A percentile compares a stretch with the other conserved stretches of the same genome.
phyloP scores from a whole-genome alignment of 2,329 filamentous ascomycete species.

The Xylariaceae sp. region DNA sequence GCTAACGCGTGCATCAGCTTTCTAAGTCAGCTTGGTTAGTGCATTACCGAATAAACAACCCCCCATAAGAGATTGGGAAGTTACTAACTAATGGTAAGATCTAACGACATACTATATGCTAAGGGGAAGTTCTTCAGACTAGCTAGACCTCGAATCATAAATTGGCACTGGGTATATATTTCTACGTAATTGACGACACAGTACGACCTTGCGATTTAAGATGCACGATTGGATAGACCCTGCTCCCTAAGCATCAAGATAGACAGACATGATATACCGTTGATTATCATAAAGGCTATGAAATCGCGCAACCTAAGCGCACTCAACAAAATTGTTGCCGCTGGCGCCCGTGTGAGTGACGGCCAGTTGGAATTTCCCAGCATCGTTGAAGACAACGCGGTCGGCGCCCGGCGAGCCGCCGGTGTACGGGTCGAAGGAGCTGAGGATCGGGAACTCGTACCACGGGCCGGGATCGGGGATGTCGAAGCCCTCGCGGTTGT shows the following conservation, averaged over 20 bases:
- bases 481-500: constrained; percentile 47
- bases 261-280: background rate
- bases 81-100: no score
- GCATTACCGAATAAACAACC: no score
- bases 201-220: no score
- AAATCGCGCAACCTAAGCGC: constrained; percentile 31
- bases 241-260: background rate
- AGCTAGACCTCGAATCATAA: no score
- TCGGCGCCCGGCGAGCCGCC: constrained; percentile 63
- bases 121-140: no score
- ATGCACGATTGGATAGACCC: no score
- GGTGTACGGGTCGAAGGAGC: constrained; percentile 39
- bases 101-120: no score
- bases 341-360: constrained; percentile 69
- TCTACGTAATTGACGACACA: no score
- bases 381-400: constrained; percentile 62
- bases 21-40: no score
- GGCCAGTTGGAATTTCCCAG: constrained; percentile 56
- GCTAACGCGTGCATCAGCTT: no score
- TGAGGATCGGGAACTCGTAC: constrained; percentile 50
- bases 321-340: constrained; percentile 66
- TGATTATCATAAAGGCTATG: background rate
- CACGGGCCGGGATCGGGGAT: constrained; percentile 44
- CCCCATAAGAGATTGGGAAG: no score
- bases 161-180: no score